phyloP scores from a whole-genome alignment of 1,139 yeast genomes.

The Dujonia santamariae region DNA sequence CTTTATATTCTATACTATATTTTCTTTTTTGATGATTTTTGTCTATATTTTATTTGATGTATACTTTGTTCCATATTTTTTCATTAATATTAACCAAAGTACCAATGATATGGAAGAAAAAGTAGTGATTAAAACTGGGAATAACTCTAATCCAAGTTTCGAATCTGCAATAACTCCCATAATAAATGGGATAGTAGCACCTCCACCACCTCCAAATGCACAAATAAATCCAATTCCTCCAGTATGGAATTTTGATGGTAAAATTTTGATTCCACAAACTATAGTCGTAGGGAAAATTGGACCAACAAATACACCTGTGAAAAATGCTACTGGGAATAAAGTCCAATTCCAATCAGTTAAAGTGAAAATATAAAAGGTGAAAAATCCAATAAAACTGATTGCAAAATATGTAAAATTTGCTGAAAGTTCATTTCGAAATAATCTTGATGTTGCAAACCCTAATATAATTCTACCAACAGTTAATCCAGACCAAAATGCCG shows the following conservation, averaged over 20 bases:
- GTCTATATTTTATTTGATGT: slow-evolving; percentile 14
- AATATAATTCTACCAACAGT: slow-evolving; percentile 58
- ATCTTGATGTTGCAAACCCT: slow-evolving; percentile 58
- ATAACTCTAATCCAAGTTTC: slow-evolving; percentile 30
- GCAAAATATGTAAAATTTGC: slow-evolving; percentile 38
- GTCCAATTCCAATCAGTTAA: slow-evolving; percentile 17
- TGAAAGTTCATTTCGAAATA: slow-evolving; percentile 40
- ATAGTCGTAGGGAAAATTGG: slow-evolving; percentile 80
- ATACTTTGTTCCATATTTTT: slow-evolving; percentile 17
- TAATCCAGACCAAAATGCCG: slow-evolving; percentile 64
- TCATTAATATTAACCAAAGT: slow-evolving; percentile 27
- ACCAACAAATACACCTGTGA: slow-evolving; percentile 69
- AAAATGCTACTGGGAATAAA: slow-evolving; percentile 40
- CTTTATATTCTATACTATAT: too few species aligned
- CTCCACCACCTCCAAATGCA: slow-evolving; percentile 75
- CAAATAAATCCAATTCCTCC: slow-evolving; percentile 74
- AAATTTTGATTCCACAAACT: slow-evolving; percentile 56
- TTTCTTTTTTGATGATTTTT: too few species aligned
- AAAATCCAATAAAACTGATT: slow-evolving; percentile 27
- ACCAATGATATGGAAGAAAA: slow-evolving; percentile 13
- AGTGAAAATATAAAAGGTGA: slow-evolving; percentile 26
- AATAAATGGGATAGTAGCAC: slow-evolving; percentile 64
- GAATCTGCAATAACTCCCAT: slow-evolving; percentile 51
- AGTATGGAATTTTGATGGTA: slow-evolving; percentile 63
- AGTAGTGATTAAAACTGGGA: slow-evolving; percentile 32